These are phyloP conservation scores for Penicillium decumbens DNA, from an alignment of 2,329 filamentous ascomycete genomes.

Conservation along the genomic window DNA sequence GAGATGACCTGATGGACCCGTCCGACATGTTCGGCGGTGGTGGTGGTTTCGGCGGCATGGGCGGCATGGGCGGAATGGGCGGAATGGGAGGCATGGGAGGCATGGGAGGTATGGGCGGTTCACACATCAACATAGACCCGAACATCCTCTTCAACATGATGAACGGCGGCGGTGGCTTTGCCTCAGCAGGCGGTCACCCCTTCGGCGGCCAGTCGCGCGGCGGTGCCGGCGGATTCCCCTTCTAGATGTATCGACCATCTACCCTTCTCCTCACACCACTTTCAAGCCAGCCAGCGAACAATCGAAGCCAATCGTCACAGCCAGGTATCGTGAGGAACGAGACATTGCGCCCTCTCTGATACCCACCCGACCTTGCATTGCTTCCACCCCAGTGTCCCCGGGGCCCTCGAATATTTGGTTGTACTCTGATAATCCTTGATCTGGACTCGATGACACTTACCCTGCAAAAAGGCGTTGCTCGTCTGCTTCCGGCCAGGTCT, in stretches of 20 bases:
- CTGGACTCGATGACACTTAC: neutral
- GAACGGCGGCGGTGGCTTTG: conserved; percentile 56
- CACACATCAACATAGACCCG: conserved; percentile 59
- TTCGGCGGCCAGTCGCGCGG: conserved; percentile 40
- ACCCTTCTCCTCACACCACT: neutral
- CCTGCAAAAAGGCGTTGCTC: neutral
- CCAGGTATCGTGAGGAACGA: neutral
- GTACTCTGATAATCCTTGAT: neutral
- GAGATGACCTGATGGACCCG: conserved; percentile 84
- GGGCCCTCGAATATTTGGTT: neutral
- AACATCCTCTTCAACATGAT: conserved; percentile 82
- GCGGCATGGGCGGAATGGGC: conserved; percentile 55
- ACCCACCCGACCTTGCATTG: neutral
- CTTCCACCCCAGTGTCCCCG: neutral
- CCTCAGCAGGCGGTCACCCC: conserved; percentile 49
- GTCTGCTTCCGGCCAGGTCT: conserved; percentile 2
- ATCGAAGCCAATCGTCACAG: neutral
- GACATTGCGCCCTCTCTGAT: neutral
- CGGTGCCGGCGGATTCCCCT: conserved; percentile 49
- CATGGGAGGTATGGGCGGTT: conserved; percentile 54
- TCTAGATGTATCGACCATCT: conserved; percentile 36
- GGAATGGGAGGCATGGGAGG: conserved; percentile 55
- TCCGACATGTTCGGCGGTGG: conserved; percentile 74
- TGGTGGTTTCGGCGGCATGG: conserved; percentile 44
- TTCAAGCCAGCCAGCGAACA: neutral